Conservation (phyloP, 2,329 filamentous ascomycete species). For the Metarhizium guizhouense region DNA sequence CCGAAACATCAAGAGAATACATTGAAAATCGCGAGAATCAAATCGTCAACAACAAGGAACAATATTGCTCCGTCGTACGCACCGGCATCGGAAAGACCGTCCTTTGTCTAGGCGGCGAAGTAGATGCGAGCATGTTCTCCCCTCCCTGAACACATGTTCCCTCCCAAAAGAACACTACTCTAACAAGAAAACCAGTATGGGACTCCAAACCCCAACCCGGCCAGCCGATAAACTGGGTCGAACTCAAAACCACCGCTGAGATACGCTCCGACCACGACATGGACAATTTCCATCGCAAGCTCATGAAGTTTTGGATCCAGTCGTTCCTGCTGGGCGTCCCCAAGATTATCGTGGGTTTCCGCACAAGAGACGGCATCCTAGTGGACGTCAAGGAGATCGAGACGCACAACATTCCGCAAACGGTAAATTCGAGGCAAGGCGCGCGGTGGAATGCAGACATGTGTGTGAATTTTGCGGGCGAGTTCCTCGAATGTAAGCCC, state of each 20-base stretch:
- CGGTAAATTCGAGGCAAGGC: constrained; percentile 57
- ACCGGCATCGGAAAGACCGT: constrained; percentile 72
- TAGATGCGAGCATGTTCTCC: constrained; percentile 61
- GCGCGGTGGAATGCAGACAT: constrained; percentile 82
- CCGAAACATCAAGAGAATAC: constrained; percentile 58
- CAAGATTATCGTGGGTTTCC: constrained; percentile 84
- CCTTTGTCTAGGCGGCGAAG: constrained; percentile 82
- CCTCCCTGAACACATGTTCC: background rate
- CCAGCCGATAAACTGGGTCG: constrained; percentile 80
- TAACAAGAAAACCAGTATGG: constrained; percentile 50
- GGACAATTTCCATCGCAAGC: constrained; percentile 75
- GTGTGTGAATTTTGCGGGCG: constrained; percentile 82
- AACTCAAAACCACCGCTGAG: constrained; percentile 82
- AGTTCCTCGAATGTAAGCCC: constrained; percentile 65
- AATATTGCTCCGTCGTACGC: constrained; percentile 90
- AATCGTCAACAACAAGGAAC: constrained; percentile 77
- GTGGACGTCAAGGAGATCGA: constrained; percentile 67
- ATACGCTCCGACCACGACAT: constrained; percentile 60
- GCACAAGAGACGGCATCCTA: constrained; percentile 63
- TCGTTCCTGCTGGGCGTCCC: constrained; percentile 90
- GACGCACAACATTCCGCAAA: constrained; percentile 69
- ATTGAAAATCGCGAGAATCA: constrained; percentile 69
- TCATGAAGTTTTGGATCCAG: constrained; percentile 95
- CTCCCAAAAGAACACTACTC: background rate
- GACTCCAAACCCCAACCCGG: constrained; percentile 65